These are phyloP conservation scores for Heterobasidion parviporum DNA, from an alignment of 1,284 basidiomycete species.

Conservation along the genomic window DNA sequence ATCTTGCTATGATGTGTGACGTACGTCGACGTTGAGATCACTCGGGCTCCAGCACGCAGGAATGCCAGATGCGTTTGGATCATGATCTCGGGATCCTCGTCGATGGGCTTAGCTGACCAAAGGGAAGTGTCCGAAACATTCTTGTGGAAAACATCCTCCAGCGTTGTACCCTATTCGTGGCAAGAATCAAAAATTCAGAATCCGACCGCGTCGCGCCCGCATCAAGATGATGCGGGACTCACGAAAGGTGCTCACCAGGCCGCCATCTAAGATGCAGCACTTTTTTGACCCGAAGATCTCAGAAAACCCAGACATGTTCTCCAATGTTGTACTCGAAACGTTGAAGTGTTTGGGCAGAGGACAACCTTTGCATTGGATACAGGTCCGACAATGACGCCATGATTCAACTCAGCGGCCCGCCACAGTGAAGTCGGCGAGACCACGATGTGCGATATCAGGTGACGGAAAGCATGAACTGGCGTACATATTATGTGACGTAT, in stretches of 20 bases:
- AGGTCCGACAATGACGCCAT: background rate
- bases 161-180: constrained; percentile 49
- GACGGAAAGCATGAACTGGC: background rate
- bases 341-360: background rate
- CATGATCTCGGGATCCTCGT: constrained; percentile 43
- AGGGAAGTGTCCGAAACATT: constrained; percentile 46
- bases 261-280: constrained; percentile 3
- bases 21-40: constrained; percentile 58
- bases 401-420: background rate
- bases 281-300: background rate
- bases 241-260: constrained; percentile 1
- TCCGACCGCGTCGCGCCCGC: too few relatives aligned
- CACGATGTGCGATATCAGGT: background rate
- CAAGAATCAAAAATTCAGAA: too few relatives aligned
- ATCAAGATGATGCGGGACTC: background rate
- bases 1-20: constrained; percentile 11
- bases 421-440: background rate
- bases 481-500: background rate
- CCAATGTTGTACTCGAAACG: background rate
- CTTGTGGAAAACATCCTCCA: constrained; percentile 47
- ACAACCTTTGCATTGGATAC: background rate
- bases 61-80: constrained; percentile 51
- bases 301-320: background rate
- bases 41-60: constrained; percentile 48
- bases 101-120: constrained; percentile 61